A percentile compares a stretch with the other conserved stretches of the same genome.
Conservation (phyloP, 495 filamentous ascomycete genomes). For the Xylaria scruposa region DNA sequence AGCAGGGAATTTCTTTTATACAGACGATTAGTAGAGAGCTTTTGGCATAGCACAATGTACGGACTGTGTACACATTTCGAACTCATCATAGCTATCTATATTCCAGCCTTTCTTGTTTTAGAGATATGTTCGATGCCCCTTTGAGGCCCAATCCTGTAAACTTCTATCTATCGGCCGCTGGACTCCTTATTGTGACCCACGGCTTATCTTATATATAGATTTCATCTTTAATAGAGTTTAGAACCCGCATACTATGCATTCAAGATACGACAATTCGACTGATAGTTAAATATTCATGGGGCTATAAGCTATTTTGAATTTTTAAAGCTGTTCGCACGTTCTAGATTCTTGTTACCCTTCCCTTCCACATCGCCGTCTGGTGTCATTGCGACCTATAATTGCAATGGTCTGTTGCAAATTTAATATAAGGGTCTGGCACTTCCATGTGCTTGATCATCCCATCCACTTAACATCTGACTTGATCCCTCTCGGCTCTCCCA, state of each 20-base stretch:
- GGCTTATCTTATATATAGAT: too few species aligned
- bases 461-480: constrained; percentile 3
- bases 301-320: constrained; percentile 4
- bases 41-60: background rate
- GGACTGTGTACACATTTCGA: too few species aligned
- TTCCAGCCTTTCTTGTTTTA: background rate
- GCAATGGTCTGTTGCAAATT: background rate
- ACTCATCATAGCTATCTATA: too few species aligned
- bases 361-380: background rate
- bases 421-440: constrained; percentile 37
- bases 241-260: background rate
- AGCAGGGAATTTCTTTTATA: background rate
- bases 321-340: constrained; percentile 19
- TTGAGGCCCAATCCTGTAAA: background rate
- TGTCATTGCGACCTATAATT: background rate
- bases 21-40: constrained; percentile 9
- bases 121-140: background rate
- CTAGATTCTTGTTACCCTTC: constrained; percentile 22
- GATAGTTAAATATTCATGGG: background rate
- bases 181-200: background rate
- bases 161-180: background rate
- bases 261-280: background rate
- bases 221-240: background rate
- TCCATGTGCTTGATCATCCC: constrained; percentile 34
- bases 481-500: constrained; percentile 21